Evolutionary conservation across 371 early-diverging fungal genomes (phyloP).

Genomic region (Globomyces sp.): DNA sequence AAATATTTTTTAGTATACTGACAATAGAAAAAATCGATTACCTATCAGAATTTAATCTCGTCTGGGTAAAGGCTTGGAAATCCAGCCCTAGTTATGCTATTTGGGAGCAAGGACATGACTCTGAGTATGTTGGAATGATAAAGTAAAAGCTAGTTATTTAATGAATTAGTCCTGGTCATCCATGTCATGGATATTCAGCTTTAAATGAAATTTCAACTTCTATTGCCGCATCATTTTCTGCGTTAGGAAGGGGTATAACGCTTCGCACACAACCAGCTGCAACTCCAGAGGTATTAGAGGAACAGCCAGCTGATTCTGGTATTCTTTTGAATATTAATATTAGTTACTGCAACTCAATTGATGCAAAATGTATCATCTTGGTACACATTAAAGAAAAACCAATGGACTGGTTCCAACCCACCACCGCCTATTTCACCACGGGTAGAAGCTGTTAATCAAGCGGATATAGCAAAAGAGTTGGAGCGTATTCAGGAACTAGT

Average conservation of each 20-base stretch:
- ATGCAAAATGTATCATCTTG: conserved; percentile 35
- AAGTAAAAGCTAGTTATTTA: conserved; percentile 15
- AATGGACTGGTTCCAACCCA: conserved; percentile 23
- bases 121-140: conserved; percentile 23
- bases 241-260: conserved; percentile 57
- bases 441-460: neutral
- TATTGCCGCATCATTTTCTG: conserved; percentile 32
- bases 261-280: conserved; percentile 35
- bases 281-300: conserved; percentile 14
- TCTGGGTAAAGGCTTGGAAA: conserved; percentile 69
- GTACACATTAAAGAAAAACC: conserved; percentile 28
- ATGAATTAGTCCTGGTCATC: conserved; percentile 66
- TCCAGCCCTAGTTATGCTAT: conserved; percentile 65
- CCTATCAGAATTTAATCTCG: conserved; percentile 62
- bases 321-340: neutral
- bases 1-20: neutral
- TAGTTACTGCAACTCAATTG: conserved; percentile 36
- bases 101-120: conserved; percentile 59
- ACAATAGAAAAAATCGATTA: conserved; percentile 56
- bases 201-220: conserved; percentile 55
- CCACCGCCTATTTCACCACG: neutral
- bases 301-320: conserved; percentile 17
- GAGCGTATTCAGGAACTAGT: conserved; percentile 12
- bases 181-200: conserved; percentile 63
- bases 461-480: conserved; percentile 1